A percentile compares a stretch with the other conserved stretches of the same genome.
Conservation (phyloP, 495 filamentous ascomycete species). For the Apodospora peruviana region DNA sequence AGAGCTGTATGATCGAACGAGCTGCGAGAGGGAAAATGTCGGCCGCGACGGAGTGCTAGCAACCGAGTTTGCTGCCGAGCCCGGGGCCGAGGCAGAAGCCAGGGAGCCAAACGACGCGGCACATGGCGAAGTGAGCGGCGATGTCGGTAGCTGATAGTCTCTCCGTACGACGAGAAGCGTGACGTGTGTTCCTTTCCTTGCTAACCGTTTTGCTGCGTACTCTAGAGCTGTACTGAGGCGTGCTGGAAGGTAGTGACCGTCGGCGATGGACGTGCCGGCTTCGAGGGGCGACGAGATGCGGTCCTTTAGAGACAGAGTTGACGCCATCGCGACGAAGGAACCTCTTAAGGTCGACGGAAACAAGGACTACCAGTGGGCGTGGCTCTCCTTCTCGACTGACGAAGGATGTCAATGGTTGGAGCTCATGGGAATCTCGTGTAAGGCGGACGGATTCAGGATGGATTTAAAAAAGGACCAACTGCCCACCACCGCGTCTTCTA, state of each 20-base stretch:
- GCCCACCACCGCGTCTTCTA: neutral
- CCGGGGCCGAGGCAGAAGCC: slow-evolving; percentile 18
- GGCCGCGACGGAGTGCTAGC: slow-evolving; percentile 20
- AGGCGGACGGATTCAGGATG: neutral
- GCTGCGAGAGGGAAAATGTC: slow-evolving; percentile 31
- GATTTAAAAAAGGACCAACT: neutral
- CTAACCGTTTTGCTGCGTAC: slow-evolving; percentile 45
- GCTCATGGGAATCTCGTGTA: neutral
- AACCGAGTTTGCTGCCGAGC: slow-evolving; percentile 23
- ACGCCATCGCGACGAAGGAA: slow-evolving; percentile 1
- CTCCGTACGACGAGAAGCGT: slow-evolving; percentile 45
- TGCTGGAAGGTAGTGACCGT: slow-evolving; percentile 40
- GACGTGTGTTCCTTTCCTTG: slow-evolving; percentile 39
- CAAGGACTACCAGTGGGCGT: neutral
- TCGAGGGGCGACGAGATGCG: slow-evolving; percentile 52
- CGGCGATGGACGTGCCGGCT: slow-evolving; percentile 44
- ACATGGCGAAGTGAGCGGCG: slow-evolving; percentile 11
- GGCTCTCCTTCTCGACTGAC: neutral
- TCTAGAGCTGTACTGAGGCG: slow-evolving; percentile 40
- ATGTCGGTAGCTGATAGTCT: slow-evolving; percentile 41
- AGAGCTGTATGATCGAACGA: slow-evolving; percentile 30
- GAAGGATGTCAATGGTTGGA: neutral
- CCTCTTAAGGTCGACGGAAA: neutral
- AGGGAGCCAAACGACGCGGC: slow-evolving; percentile 9
- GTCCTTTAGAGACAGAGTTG: slow-evolving; percentile 34